A percentile compares a stretch with the other conserved stretches of the same genome.
These are phyloP conservation scores for Abrus pulchellus DNA, from an alignment of 306 rosid genomes.

Conservation along the genomic window DNA sequence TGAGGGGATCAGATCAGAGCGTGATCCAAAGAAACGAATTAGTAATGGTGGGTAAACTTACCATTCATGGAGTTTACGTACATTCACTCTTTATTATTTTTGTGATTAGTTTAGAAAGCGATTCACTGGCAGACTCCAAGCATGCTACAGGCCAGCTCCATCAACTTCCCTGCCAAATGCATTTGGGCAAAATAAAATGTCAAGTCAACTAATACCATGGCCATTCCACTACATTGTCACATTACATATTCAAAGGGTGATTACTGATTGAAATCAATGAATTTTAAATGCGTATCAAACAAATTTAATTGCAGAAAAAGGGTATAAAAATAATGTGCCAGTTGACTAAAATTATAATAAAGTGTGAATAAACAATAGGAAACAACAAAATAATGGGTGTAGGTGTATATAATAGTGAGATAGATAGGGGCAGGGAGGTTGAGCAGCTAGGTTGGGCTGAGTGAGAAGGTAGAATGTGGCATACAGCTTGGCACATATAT, in stretches of 20 bases:
- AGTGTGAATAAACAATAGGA: constrained; percentile 1
- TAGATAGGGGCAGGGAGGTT: constrained; percentile 42
- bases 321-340: constrained; percentile 15
- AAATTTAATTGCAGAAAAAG: constrained; percentile 22
- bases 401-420: constrained; percentile 25
- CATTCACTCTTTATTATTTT: constrained; percentile 51
- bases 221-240: constrained; percentile 28
- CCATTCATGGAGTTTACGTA: constrained; percentile 70
- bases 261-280: background rate
- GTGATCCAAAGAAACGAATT: constrained; percentile 7
- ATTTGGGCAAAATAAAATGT: constrained; percentile 48
- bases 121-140: constrained; percentile 72
- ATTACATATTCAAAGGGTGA: constrained; percentile 18
- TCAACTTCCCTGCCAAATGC: constrained; percentile 78
- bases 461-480: constrained; percentile 48
- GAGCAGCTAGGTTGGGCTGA: constrained; percentile 50
- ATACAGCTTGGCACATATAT: constrained; percentile 59
- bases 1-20: constrained; percentile 8
- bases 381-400: constrained; percentile 43
- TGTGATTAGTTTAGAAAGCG: constrained; percentile 65
- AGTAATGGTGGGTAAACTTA: constrained; percentile 52
- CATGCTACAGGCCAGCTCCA: constrained; percentile 83
- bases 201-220: constrained; percentile 55
- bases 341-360: constrained; percentile 47
- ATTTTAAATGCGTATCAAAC: constrained; percentile 5